phyloP scores from a whole-genome alignment of 2,329 filamentous ascomycete species.

The Aspergillus alliaceus region DNA sequence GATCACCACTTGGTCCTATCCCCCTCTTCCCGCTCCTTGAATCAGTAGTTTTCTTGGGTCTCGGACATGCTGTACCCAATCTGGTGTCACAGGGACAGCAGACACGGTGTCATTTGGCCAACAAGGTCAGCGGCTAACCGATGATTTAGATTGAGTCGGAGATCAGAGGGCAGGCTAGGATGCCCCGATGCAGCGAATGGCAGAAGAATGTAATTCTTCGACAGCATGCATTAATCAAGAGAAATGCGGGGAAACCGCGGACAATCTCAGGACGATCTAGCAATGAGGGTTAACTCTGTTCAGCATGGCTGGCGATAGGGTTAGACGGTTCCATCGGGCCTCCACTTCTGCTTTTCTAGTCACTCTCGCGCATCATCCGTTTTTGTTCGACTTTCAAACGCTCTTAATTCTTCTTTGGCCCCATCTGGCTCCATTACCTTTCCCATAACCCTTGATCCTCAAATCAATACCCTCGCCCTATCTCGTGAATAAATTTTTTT shows the following conservation, averaged over 20 bases:
- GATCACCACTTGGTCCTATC: not conserved
- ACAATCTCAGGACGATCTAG: conserved; percentile 1
- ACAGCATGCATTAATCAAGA: not conserved
- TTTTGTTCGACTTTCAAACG: conserved; percentile 13
- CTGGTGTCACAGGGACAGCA: not conserved
- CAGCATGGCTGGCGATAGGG: not conserved
- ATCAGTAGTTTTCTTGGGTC: not conserved
- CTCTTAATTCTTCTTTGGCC: conserved; percentile 4
- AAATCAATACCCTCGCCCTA: not conserved
- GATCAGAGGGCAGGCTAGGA: not conserved
- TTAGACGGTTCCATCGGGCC: not conserved
- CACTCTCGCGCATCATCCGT: conserved; percentile 8
- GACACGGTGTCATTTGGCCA: not conserved
- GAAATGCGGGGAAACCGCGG: conserved; percentile 2
- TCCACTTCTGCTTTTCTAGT: not conserved
- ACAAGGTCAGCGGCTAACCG: not conserved
- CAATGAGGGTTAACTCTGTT: not conserved
- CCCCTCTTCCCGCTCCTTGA: not conserved
- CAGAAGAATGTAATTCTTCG: not conserved
- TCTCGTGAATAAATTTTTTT: not conserved
- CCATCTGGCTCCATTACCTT: not conserved
- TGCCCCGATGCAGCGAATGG: not conserved
- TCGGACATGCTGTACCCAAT: not conserved
- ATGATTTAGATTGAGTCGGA: not conserved
- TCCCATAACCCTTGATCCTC: not conserved